A percentile compares a stretch with the other conserved stretches of the same genome.
Conservation (phyloP, 495 filamentous ascomycete species). For the Staphylotrichum tortipilum region DNA sequence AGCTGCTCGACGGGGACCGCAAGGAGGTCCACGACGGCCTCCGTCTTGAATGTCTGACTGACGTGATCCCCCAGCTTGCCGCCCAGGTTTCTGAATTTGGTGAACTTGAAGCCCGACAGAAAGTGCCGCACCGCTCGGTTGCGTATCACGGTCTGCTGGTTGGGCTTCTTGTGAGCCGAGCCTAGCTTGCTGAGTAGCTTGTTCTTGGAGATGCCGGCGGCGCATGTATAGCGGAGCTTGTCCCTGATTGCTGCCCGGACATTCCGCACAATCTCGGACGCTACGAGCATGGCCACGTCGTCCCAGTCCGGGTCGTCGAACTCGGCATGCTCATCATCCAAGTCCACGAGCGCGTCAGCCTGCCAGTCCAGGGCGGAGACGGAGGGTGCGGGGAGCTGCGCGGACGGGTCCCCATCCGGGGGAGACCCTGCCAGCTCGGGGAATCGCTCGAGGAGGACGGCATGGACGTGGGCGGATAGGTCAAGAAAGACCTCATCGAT, state of each 20-base stretch:
- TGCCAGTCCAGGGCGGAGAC: conserved; percentile 74
- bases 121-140: conserved; percentile 76
- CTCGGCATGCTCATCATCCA: conserved; percentile 63
- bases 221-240: conserved; percentile 69
- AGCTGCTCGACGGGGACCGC: conserved; percentile 66
- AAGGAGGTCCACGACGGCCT: conserved; percentile 69
- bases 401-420: conserved; percentile 62
- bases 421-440: conserved; percentile 58
- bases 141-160: conserved; percentile 83
- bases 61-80: conserved; percentile 93
- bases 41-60: conserved; percentile 65
- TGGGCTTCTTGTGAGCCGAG: conserved; percentile 83
- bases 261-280: conserved; percentile 76
- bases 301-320: conserved; percentile 91
- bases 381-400: conserved; percentile 63
- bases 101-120: conserved; percentile 79
- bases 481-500: conserved; percentile 91
- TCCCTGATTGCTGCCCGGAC: conserved; percentile 53
- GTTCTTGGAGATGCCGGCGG: conserved; percentile 77
- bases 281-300: conserved; percentile 78
- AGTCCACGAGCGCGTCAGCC: conserved; percentile 66
- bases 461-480: conserved; percentile 72
- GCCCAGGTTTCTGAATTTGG: conserved; percentile 89
- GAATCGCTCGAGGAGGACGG: conserved; percentile 66
- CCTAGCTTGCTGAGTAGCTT: conserved; percentile 95